These are phyloP conservation scores for Fusarium veterinarium DNA, from an alignment of 2,329 filamentous ascomycete species.

Conservation along the genomic window DNA sequence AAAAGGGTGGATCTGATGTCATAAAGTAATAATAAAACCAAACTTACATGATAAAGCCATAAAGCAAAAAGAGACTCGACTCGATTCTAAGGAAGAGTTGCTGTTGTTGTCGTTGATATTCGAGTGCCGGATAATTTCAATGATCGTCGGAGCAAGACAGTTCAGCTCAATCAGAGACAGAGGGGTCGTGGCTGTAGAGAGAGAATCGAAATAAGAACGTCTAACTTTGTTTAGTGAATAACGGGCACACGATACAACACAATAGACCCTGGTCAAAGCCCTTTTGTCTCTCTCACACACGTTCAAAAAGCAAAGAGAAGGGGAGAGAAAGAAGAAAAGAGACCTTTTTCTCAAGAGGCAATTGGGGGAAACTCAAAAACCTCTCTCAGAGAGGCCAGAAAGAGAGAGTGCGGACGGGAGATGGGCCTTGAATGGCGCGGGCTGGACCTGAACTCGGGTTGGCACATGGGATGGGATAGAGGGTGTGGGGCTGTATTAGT, in stretches of 20 bases:
- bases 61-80: slow-evolving; percentile 9
- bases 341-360: slow-evolving; percentile 18
- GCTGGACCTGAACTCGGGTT: slow-evolving; percentile 8
- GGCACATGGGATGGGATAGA: slow-evolving; percentile 22
- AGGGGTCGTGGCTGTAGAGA: slow-evolving; percentile 9
- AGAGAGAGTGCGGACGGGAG: slow-evolving; percentile 13
- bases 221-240: slow-evolving; percentile 7
- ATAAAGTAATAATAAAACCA: slow-evolving; percentile 9
- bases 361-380: slow-evolving; percentile 16
- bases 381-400: background rate
- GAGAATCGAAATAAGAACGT: slow-evolving; percentile 17
- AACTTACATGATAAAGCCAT: slow-evolving; percentile 38
- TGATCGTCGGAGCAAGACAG: slow-evolving; percentile 16
- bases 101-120: slow-evolving; percentile 11
- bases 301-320: slow-evolving; percentile 12
- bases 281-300: slow-evolving; percentile 27
- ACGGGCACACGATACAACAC: slow-evolving; percentile 13
- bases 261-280: slow-evolving; percentile 19
- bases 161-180: slow-evolving; percentile 2
- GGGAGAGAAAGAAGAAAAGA: background rate
- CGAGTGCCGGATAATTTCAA: slow-evolving; percentile 1
- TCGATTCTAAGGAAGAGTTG: background rate
- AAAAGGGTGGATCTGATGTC: slow-evolving; percentile 28
- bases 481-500: slow-evolving; percentile 26
- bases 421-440: slow-evolving; percentile 24